Percentiles rank a stretch among this genome's conserved stretches.
Evolutionary conservation across 164 flowering plant species (phyloP).

Genomic region (Vitis vinifera): DNA sequence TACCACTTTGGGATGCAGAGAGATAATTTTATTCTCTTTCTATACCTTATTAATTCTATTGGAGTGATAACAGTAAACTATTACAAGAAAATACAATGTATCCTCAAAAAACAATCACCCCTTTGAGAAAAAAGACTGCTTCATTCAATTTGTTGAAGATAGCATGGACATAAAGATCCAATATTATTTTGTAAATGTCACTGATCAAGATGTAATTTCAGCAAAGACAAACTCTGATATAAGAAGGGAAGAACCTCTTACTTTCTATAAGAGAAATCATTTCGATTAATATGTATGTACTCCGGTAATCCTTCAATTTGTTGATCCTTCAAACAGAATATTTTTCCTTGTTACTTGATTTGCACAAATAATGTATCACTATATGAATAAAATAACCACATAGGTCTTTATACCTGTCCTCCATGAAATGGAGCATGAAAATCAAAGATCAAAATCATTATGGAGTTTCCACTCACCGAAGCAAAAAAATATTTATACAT

Average conservation of each 20-base stretch:
- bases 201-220: background rate
- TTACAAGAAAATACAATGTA: background rate
- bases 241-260: slow-evolving; percentile 28
- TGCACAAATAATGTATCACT: no score
- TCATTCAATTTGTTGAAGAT: no score
- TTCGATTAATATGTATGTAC: slow-evolving; percentile 58
- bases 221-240: background rate
- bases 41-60: background rate
- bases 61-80: background rate
- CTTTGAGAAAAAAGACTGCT: background rate
- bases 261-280: slow-evolving; percentile 68
- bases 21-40: no score
- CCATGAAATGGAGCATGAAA: no score
- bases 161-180: background rate
- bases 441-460: no score
- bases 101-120: background rate
- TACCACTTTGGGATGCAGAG: no score
- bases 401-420: no score
- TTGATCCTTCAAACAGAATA: slow-evolving; percentile 22
- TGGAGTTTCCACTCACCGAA: no score
- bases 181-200: background rate
- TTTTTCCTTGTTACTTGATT: background rate
- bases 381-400: no score
- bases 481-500: no score
- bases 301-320: slow-evolving; percentile 35